Base-by-base conservation (phyloP, 2,329 filamentous ascomycete genomes). In the Ophiostoma tasmaniense region DNA sequence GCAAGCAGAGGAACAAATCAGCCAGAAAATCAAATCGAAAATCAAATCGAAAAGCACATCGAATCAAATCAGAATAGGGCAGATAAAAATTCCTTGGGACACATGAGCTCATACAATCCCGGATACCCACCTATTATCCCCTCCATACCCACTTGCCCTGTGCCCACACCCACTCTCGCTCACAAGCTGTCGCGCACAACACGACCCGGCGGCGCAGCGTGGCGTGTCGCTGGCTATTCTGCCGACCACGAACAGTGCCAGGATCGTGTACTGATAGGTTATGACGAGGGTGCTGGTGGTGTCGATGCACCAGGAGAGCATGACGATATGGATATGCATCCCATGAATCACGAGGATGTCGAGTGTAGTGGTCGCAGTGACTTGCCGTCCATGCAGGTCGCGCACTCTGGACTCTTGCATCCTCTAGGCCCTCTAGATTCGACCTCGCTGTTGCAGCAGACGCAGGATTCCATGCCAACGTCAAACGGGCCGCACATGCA, bases 171-270 rank as follows among this genome's bases (percentile, higher is more conserved):
- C 45, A 64, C 52, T 52, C 30, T 4, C 45, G 39, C 52, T 52
- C 20, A 59, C 67, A 70, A 64, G 55, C 69, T 70, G 69, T 68
- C 69, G 67, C 67, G 33, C 55, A 42, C n/a, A 67, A 59, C 11
- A 59, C 25, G 37, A 8, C 64, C 64, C 59, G 50, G 69, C 69
- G 72, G 73, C 75, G 76, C 75, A 75, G 70, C 71, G 70, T 71
- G 74, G 74, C 74, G 74, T 72, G 72, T 73, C 71, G 72, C 75
- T 72, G 75, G 72, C 71, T 68, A 33, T 62, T 59, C 39, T 28
- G 20, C 28, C 52, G 37, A 20, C 66, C 66, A 71, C 61, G 20
- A 64, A 3, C n/a, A 64, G 4, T 13, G n/a, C 33, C 42, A 42
- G 39, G 59, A 22, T 33, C 33, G 33, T 33, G 33, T 39, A 37